Evolutionary conservation across 345 rosid genomes (phyloP), one percentile per base, ranked within the genome.

Genomic region (Populus davidiana): DNA sequence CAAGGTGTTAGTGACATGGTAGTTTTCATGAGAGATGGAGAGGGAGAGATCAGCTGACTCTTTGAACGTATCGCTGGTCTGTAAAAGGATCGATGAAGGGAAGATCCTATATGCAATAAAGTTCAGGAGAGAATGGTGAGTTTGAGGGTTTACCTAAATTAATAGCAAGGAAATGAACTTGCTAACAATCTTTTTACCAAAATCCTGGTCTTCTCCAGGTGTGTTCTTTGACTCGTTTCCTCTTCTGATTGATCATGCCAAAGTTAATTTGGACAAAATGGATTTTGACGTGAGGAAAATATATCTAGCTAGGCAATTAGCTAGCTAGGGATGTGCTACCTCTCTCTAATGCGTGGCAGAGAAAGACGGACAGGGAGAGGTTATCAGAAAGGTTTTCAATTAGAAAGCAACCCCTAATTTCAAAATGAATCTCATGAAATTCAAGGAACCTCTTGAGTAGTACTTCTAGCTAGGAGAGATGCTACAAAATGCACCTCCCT

Each of bases 161-260:
- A 9, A 17, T 38, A 49, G 13, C 54, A 67, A 31, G 73, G 74
- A 81, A 76, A 79, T 13, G 31, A 67, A 77, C 71, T 27, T 78
- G 56, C 29, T 47, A 75, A 67, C 84, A 41, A 76, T 33, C 69
- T 75, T 56, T 33, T 49, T 63, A 78, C 85, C 81, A 77, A 77
- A 43, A 61, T 71, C 39, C 59, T 14, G n/a, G 73, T 63, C 68
- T 43, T 77, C 31, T 66, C 74, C 68, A 74, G 77, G 63, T 70
- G 67, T 35, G 31, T 62, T 75, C 71, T 75, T 79, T 79, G 86
- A 83, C 85, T 74, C 41, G 5, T 65, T 5, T 38, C 49, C 20
- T 63, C 39, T 69, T 64, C 52, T 6, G 41, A 38, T 12, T 10
- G 29, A 39, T 27, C 27, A 27, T 29, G 33, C 8, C 16, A 33